Evolutionary conservation across 768 basidiomycete species (phyloP), one percentile per base, ranked within the genome.

Genomic region (Rhodotorula babjevae): DNA sequence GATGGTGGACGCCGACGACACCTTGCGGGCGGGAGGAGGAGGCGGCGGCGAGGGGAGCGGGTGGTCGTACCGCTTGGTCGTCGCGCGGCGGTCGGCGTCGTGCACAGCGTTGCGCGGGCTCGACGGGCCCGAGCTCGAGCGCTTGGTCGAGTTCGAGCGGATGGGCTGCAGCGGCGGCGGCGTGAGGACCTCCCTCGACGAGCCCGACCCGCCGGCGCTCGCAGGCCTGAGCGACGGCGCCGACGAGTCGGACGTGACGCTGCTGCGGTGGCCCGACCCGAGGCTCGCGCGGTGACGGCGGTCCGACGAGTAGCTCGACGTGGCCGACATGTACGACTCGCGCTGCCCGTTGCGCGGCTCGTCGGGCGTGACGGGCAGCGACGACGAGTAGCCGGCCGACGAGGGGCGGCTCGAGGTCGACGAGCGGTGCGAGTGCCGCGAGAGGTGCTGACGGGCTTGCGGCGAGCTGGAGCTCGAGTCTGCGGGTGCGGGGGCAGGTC

Each of bases 191-290:
- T 44, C 66, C 44, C 53, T 21, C 21, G 52, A 36, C 16, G 56
- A 57, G 31, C 56, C n/a, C 11, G 58, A 59, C 6, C 65, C 58
- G 49, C 49, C 58, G 25, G 58, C 36, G 21, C 58, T 60, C 9
- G 50, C 12, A 15, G n/a, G 56, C 5, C 64, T 40, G 11, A 65
- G 55, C 19, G 71, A 67, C 6, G 65, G 71, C 7, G 66, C 47
- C 4, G 71, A 72, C 29, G 71, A 72, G 23, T 67, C 47, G 40
- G 71, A 72, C n/a, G 71, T 72, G 29, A 62, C 61, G 71, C 65
- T 67, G 42, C 61, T 63, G n/a, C 65, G 65, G 49, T 67, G 40
- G 36, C 56, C 63, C 31, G 71, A 40, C 2, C 65, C 57, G 49
- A 72, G 62, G 42, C 71, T 72, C 33, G 36, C 71, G 3, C 71